Conservation (phyloP, 257 asterid species). For the Lycium barbarum region DNA sequence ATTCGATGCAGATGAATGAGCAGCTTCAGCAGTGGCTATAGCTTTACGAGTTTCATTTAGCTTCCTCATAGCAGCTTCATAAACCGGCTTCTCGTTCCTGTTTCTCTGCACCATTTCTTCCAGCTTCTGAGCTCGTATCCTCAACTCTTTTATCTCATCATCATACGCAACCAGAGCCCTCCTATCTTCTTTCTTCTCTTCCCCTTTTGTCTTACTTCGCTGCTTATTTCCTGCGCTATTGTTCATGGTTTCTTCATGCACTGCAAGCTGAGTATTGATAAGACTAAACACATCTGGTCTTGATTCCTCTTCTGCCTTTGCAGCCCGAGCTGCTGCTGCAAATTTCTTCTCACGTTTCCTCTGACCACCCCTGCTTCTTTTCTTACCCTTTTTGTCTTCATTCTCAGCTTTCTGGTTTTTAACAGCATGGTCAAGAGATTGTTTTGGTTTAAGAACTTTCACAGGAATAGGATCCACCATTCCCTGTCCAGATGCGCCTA, state of each 20-base stretch:
- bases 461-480: slow-evolving; percentile 76
- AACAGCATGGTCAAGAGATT: slow-evolving; percentile 81
- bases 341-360: slow-evolving; percentile 82
- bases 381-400: slow-evolving; percentile 57
- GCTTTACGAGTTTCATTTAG: slow-evolving; percentile 77
- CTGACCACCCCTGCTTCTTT: slow-evolving; percentile 91
- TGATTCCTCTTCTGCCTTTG: slow-evolving; percentile 74
- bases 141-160: slow-evolving; percentile 77
- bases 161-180: slow-evolving; percentile 70
- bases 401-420: slow-evolving; percentile 40
- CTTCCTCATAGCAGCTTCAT: slow-evolving; percentile 88
- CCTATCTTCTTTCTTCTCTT: slow-evolving; percentile 65
- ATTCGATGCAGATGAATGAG: slow-evolving; percentile 78
- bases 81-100: slow-evolving; percentile 74
- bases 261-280: slow-evolving; percentile 79
- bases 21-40: slow-evolving; percentile 81
- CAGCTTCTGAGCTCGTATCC: slow-evolving; percentile 60
- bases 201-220: slow-evolving; percentile 52
- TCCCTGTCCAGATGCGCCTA: slow-evolving; percentile 94
- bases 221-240: slow-evolving; percentile 50
- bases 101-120: slow-evolving; percentile 93
- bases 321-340: slow-evolving; percentile 75
- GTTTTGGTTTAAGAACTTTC: slow-evolving; percentile 76
- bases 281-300: slow-evolving; percentile 74
- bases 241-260: slow-evolving; percentile 51